Evolutionary conservation across 257 asterid species (phyloP).

Genomic region (Fraxinus pennsylvanica): DNA sequence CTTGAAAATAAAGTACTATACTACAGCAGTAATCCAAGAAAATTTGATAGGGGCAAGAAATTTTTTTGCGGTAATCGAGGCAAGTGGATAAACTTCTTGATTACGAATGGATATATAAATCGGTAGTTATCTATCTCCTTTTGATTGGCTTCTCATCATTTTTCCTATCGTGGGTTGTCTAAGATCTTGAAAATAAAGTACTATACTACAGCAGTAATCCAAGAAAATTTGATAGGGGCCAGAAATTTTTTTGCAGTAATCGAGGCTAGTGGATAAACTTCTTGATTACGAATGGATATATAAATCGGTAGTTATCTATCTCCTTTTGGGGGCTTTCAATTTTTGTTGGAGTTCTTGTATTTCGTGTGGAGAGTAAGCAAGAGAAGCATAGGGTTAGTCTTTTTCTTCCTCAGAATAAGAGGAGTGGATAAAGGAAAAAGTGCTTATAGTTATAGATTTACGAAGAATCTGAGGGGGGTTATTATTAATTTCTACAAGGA

Average conservation of each 20-base stretch:
- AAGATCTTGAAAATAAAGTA: background rate
- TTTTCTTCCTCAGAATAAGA: background rate
- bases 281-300: slow-evolving; percentile 3
- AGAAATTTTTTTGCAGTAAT: slow-evolving; percentile 27
- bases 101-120: background rate
- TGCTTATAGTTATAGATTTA: too few species aligned
- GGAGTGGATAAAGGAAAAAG: background rate
- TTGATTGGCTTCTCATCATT: too few species aligned
- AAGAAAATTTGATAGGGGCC: slow-evolving; percentile 6
- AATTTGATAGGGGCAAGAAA: slow-evolving; percentile 3
- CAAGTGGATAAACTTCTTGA: slow-evolving; percentile 47
- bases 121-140: slow-evolving; percentile 1
- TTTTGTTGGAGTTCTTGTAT: background rate
- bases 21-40: background rate
- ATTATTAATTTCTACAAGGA: too few species aligned
- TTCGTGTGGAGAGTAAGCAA: background rate
- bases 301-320: background rate
- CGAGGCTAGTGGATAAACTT: slow-evolving; percentile 61
- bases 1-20: background rate
- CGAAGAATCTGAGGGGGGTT: too few species aligned
- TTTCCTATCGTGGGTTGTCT: slow-evolving; percentile 6
- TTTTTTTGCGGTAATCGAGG: slow-evolving; percentile 44
- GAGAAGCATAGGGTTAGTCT: background rate
- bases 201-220: background rate
- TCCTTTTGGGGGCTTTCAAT: background rate